phyloP scores from a whole-genome alignment of 2,329 filamentous ascomycete genomes.

The Juglanconis oblonga region DNA sequence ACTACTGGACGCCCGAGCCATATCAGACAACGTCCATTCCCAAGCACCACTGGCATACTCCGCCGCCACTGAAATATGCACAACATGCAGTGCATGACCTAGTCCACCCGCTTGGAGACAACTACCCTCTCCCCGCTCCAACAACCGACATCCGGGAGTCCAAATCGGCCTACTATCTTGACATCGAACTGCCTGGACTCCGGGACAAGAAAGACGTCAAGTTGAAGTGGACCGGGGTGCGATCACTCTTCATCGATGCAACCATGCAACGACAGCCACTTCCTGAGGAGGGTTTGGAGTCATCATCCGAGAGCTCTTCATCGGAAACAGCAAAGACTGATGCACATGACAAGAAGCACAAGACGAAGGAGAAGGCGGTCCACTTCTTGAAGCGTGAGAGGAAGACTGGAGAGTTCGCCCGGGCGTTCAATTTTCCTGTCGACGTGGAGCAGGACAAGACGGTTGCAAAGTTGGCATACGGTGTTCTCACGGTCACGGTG shows the following conservation, averaged over 20 bases:
- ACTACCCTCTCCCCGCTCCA: background rate
- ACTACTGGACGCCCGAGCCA: background rate
- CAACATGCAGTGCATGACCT: slow-evolving; percentile 3
- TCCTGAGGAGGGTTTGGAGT: background rate
- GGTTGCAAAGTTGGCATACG: background rate
- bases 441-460: slow-evolving; percentile 3
- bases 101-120: background rate
- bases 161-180: background rate
- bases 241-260: background rate
- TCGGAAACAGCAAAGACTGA: background rate
- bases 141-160: slow-evolving; percentile 1
- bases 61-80: background rate
- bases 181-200: background rate
- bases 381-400: slow-evolving; percentile 1
- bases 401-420: background rate
- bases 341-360: background rate
- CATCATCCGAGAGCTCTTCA: background rate
- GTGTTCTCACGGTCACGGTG: background rate
- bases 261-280: background rate
- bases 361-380: background rate
- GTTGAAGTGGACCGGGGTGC: slow-evolving; percentile 1
- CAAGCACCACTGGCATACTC: background rate
- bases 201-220: background rate
- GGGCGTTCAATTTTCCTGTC: background rate
- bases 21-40: slow-evolving; percentile 2